A percentile compares a stretch with the other conserved stretches of the same genome.
These are phyloP conservation scores for Papiliotrema terrestris DNA, from an alignment of 1,284 basidiomycete species.

Conservation along the genomic window DNA sequence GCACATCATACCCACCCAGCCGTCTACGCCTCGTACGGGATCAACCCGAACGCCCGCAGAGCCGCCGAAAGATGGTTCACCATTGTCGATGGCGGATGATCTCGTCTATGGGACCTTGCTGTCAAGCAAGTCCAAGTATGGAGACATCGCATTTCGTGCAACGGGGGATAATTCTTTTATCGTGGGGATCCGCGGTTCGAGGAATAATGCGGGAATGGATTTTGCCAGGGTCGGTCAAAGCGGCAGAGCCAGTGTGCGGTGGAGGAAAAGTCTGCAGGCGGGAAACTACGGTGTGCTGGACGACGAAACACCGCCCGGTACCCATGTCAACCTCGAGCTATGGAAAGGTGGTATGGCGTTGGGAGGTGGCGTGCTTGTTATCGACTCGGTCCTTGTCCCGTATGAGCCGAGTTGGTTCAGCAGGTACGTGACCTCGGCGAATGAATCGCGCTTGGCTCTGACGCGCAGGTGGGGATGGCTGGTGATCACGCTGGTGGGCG, in stretches of 20 bases:
- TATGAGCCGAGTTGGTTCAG: slow-evolving; percentile 77
- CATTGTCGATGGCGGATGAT: slow-evolving; percentile 66
- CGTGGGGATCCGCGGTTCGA: slow-evolving; percentile 85
- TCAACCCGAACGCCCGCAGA: slow-evolving; percentile 10
- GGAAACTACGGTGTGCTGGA: background rate
- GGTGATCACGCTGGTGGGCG: slow-evolving; percentile 51
- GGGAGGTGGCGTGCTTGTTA: slow-evolving; percentile 79
- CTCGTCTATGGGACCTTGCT: slow-evolving; percentile 71
- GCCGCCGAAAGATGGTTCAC: slow-evolving; percentile 51
- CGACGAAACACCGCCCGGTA: slow-evolving; percentile 4
- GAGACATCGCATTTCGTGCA: slow-evolving; percentile 73
- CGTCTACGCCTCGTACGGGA: slow-evolving; percentile 8
- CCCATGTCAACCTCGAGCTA: slow-evolving; percentile 11
- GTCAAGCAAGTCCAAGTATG: slow-evolving; percentile 62
- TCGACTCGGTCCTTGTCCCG: slow-evolving; percentile 78
- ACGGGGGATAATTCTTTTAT: slow-evolving; percentile 56
- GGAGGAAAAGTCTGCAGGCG: slow-evolving; percentile 34
- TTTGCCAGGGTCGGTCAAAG: slow-evolving; percentile 73
- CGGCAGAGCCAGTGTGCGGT: slow-evolving; percentile 68
- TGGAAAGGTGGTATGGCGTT: slow-evolving; percentile 46
- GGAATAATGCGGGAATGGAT: slow-evolving; percentile 67
- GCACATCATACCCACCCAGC: slow-evolving; percentile 70
- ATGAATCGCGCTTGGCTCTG: background rate
- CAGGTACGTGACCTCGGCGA: slow-evolving; percentile 11
- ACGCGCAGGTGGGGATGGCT: slow-evolving; percentile 40